Percentiles rank a stretch among this genome's conserved stretches.
Evolutionary conservation across 164 flowering plant species (phyloP).

Genomic region (Saururus chinensis): DNA sequence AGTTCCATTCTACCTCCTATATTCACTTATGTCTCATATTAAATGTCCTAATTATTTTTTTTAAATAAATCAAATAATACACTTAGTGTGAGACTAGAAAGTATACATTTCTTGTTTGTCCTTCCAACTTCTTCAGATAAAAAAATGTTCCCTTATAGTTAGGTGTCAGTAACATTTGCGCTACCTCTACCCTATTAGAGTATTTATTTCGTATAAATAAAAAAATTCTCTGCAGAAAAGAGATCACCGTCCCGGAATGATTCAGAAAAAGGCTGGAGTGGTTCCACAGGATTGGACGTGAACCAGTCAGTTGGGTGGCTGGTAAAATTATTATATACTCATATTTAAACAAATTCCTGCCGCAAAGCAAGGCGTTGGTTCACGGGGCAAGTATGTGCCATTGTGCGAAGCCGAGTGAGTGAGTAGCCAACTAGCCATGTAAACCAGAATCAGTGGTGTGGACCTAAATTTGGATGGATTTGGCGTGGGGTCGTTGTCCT

Average conservation of each 20-base stretch:
- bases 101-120: too few species aligned
- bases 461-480: constrained; percentile 1
- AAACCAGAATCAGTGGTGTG: neutral
- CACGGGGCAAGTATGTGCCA: neutral
- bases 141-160: too few species aligned
- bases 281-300: neutral
- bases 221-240: too few species aligned
- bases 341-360: neutral
- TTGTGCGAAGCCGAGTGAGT: neutral
- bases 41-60: too few species aligned
- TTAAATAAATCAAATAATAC: too few species aligned
- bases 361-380: neutral
- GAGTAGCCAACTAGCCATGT: neutral
- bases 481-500: constrained; percentile 3
- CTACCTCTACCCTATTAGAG: too few species aligned
- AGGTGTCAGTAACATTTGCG: too few species aligned
- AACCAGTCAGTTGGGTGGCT: neutral
- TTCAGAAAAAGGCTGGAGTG: neutral
- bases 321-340: neutral
- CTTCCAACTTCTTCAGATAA: too few species aligned
- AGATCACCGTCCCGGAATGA: too few species aligned
- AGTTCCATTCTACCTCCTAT: neutral
- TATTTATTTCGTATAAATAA: too few species aligned
- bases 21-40: neutral
- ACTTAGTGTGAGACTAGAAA: too few species aligned